Evolutionary conservation across 768 basidiomycete genomes (phyloP).

Genomic region (Megacollybia marginata): DNA sequence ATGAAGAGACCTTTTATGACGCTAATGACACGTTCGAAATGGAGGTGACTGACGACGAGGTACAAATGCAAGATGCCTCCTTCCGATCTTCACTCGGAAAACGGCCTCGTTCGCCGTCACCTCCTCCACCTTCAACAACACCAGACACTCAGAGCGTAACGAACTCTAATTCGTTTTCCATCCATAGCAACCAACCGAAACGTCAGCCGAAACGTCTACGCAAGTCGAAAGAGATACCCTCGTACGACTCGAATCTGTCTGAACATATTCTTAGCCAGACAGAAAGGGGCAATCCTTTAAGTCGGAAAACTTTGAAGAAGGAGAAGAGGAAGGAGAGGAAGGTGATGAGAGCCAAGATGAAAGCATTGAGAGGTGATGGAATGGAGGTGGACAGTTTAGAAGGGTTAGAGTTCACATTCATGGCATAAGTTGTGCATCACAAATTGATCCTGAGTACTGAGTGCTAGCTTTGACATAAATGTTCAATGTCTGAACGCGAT

Average conservation of each 20-base stretch:
- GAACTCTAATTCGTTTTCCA: neutral
- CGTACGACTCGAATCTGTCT: constrained; percentile 45
- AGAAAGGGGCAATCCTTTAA: constrained; percentile 53
- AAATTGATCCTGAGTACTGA: no score
- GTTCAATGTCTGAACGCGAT: no score
- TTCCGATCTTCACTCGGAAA: constrained; percentile 21
- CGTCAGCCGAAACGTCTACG: constrained; percentile 54
- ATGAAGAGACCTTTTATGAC: constrained; percentile 33
- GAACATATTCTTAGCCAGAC: constrained; percentile 36
- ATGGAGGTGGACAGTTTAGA: constrained; percentile 40
- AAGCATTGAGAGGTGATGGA: constrained; percentile 14
- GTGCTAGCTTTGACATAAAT: no score
- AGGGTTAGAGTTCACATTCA: constrained; percentile 40
- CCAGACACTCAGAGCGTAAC: constrained; percentile 4
- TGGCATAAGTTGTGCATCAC: constrained; percentile 19
- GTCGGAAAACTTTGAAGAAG: constrained; percentile 50
- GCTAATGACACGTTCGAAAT: constrained; percentile 32
- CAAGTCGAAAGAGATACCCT: constrained; percentile 44
- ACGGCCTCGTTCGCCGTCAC: constrained; percentile 21
- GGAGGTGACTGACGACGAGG: constrained; percentile 25
- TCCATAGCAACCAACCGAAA: neutral
- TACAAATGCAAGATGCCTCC: constrained; percentile 13
- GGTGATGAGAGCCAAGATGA: constrained; percentile 31
- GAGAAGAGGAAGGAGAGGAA: constrained; percentile 59
- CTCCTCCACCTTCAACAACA: constrained; percentile 4